Evolutionary conservation across 768 basidiomycete genomes (phyloP).

Genomic region (Wakefieldia striispora): DNA sequence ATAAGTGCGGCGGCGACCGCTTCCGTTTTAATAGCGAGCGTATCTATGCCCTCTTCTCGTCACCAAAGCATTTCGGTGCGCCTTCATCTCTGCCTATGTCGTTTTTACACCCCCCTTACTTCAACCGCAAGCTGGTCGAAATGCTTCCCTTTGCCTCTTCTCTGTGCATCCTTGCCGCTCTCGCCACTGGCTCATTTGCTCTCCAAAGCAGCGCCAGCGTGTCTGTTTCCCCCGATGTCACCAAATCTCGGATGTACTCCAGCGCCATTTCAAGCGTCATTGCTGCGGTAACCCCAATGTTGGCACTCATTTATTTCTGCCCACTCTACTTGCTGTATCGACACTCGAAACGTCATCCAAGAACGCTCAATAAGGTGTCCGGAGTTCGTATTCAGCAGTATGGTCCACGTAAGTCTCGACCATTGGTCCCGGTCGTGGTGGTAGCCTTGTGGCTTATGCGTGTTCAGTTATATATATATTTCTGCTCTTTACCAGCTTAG

Average conservation of each 20-base stretch:
- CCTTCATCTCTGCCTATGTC: conserved; percentile 12
- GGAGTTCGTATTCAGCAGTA: conserved; percentile 48
- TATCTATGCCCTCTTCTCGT: conserved; percentile 27
- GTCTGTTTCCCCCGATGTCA: conserved; percentile 20
- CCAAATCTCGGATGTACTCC: conserved; percentile 31
- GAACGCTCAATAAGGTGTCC: conserved; percentile 49
- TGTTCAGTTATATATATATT: conserved; percentile 49
- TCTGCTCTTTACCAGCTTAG: conserved; percentile 46
- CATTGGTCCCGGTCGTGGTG: not conserved
- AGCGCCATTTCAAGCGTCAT: conserved; percentile 37
- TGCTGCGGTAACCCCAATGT: conserved; percentile 34
- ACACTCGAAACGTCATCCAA: conserved; percentile 44
- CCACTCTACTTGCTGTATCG: conserved; percentile 50
- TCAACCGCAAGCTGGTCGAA: conserved; percentile 33
- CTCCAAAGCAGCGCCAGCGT: conserved; percentile 19
- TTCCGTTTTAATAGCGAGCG: conserved; percentile 29
- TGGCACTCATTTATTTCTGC: conserved; percentile 47
- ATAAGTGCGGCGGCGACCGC: conserved; percentile 32
- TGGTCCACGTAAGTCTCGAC: conserved; percentile 45
- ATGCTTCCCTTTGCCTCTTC: conserved; percentile 37
- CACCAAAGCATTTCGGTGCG: conserved; percentile 32
- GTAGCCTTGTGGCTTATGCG: conserved; percentile 20
- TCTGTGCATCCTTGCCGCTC: conserved; percentile 34
- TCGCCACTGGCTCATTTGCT: conserved; percentile 32
- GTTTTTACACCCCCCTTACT: conserved; percentile 8